A percentile compares a stretch with the other conserved stretches of the same genome.
Evolutionary conservation across 1,139 yeast genomes (phyloP).

Genomic region (Nakaseomyces kungkrabaensis): DNA sequence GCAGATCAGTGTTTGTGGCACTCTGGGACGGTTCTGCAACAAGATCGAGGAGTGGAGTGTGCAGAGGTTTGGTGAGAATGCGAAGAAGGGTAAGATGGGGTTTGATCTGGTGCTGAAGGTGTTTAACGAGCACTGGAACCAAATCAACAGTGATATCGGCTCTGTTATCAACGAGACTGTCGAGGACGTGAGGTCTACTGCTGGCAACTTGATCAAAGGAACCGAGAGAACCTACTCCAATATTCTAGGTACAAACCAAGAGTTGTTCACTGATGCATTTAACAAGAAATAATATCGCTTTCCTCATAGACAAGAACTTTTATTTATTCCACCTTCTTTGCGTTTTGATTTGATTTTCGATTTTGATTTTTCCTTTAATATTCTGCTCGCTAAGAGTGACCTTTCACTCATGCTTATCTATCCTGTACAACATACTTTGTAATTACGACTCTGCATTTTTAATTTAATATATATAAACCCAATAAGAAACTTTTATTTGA

Average conservation of each 20-base stretch:
- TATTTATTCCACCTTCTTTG: too few species aligned
- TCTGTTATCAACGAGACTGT: constrained; percentile 25
- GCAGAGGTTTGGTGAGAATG: constrained; percentile 80
- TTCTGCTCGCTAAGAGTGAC: too few species aligned
- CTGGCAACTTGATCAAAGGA: constrained; percentile 23
- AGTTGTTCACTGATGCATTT: constrained; percentile 28
- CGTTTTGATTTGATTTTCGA: too few species aligned
- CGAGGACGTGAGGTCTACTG: constrained; percentile 21
- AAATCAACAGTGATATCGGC: constrained; percentile 28
- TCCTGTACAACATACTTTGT: not conserved
- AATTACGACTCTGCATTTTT: not conserved
- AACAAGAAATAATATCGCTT: constrained; percentile 10
- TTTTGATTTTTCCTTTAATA: too few species aligned
- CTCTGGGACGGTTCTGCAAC: constrained; percentile 51
- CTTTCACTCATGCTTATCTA: too few species aligned
- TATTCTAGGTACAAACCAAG: constrained; percentile 23
- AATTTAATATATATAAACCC: too few species aligned
- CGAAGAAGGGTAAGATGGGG: constrained; percentile 66
- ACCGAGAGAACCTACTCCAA: constrained; percentile 26
- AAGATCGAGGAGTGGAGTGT: constrained; percentile 87
- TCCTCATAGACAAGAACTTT: not conserved
- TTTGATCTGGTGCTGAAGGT: constrained; percentile 65
- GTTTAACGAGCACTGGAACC: constrained; percentile 44
- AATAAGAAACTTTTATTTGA: too few species aligned
- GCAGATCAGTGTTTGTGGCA: constrained; percentile 35